Conservation (phyloP, 768 basidiomycete genomes). For the Jaapia argillacea region DNA sequence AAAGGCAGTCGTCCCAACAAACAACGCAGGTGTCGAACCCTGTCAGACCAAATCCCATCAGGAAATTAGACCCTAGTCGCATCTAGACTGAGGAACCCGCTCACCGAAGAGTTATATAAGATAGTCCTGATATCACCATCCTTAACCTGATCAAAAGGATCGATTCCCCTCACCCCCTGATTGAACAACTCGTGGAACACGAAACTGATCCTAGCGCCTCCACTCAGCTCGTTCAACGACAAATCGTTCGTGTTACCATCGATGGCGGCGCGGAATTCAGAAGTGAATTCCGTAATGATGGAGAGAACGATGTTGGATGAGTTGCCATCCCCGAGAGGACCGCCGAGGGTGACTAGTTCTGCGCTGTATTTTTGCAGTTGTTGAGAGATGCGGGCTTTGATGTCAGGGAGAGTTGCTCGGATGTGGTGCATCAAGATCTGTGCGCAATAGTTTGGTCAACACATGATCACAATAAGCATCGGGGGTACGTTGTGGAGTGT, state of each 20-base stretch:
- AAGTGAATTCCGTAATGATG: slow-evolving; percentile 98
- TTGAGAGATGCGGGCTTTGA: slow-evolving; percentile 89
- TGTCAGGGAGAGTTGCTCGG: slow-evolving; percentile 93
- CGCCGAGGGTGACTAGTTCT: slow-evolving; percentile 80
- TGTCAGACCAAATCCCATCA: slow-evolving; percentile 17
- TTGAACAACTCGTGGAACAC: slow-evolving; percentile 99
- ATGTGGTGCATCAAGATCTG: slow-evolving; percentile 99
- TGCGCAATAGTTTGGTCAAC: background rate
- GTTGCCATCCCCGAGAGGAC: slow-evolving; percentile 74
- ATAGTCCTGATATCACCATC: slow-evolving; percentile 96
- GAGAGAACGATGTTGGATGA: slow-evolving; percentile 88
- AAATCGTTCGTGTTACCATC: slow-evolving; percentile 97
- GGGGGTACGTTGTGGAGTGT: background rate
- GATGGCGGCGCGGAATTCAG: slow-evolving; percentile 93
- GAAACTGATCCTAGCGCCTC: slow-evolving; percentile 96
- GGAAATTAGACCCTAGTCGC: background rate
- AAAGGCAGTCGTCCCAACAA: slow-evolving; percentile 95
- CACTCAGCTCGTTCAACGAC: slow-evolving; percentile 92
- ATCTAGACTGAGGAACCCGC: slow-evolving; percentile 18
- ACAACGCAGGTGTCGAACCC: slow-evolving; percentile 94
- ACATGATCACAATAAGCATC: background rate
- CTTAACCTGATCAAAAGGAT: slow-evolving; percentile 98
- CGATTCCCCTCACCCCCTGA: slow-evolving; percentile 90
- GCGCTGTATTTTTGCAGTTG: slow-evolving; percentile 83
- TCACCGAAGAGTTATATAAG: slow-evolving; percentile 93